These are phyloP conservation scores for Bruguiera parviflora DNA, from an alignment of 345 rosid genomes.

Conservation along the genomic window DNA sequence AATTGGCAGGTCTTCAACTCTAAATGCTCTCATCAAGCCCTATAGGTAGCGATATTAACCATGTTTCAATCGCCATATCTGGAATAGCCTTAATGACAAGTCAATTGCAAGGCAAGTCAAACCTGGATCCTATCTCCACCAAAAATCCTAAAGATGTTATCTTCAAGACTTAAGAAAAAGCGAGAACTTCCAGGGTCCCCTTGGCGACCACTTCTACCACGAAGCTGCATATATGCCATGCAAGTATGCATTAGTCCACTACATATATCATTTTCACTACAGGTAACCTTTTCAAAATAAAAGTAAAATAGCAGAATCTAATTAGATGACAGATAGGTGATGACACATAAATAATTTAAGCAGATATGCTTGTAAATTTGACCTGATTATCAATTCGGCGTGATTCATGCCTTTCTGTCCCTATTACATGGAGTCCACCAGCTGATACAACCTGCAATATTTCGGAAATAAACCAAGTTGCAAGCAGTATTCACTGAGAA, in stretches of 20 bases:
- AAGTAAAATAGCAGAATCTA: background rate
- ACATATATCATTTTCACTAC: too few relatives aligned
- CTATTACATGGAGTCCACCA: conserved; percentile 95
- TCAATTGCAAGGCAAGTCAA: conserved; percentile 20
- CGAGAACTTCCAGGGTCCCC: conserved; percentile 99
- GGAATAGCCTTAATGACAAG: conserved; percentile 8
- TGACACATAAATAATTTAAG: background rate
- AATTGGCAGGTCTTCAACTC: conserved; percentile 93
- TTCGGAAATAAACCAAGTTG: conserved; percentile 15
- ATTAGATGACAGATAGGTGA: background rate
- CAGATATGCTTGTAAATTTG: background rate
- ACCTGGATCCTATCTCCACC: conserved; percentile 98
- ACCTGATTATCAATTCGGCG: conserved; percentile 96
- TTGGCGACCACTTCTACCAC: conserved; percentile 94
- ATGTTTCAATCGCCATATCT: conserved; percentile 10
- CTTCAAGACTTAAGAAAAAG: conserved; percentile 96
- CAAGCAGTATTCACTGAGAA: conserved; percentile 11
- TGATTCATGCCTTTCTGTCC: conserved; percentile 93
- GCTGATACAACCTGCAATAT: conserved; percentile 73
- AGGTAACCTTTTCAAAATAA: background rate
- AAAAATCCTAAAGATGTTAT: conserved; percentile 85
- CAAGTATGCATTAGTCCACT: background rate
- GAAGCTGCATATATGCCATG: conserved; percentile 46
- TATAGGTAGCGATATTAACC: conserved; percentile 30
- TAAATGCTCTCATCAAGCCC: conserved; percentile 97